Conservation (phyloP, 2,329 filamentous ascomycete species). For the Scytalidium lignicola region DNA sequence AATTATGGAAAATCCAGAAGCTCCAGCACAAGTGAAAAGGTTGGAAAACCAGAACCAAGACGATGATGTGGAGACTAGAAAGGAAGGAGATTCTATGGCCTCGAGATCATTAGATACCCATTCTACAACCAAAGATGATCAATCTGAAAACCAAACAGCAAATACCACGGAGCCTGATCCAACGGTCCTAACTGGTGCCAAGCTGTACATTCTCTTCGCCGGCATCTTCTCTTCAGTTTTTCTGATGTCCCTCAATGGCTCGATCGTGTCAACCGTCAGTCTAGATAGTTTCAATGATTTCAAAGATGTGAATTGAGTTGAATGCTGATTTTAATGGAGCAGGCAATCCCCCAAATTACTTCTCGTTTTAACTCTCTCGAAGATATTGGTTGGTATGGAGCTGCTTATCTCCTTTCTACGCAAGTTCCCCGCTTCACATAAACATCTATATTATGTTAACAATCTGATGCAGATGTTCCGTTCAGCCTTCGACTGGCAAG, state of each 20-base stretch:
- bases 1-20: background rate
- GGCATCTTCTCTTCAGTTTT: background rate
- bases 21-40: background rate
- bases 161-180: background rate
- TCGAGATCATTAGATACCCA: no score
- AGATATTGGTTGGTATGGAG: slow-evolving; percentile 33
- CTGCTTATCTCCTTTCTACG: slow-evolving; percentile 25
- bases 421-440: background rate
- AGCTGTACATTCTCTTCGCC: background rate
- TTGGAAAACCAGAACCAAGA: background rate
- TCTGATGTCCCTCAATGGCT: background rate
- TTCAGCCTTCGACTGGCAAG: slow-evolving; percentile 14
- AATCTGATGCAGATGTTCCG: slow-evolving; percentile 5
- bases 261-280: background rate
- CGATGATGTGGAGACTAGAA: background rate
- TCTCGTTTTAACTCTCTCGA: slow-evolving; percentile 29
- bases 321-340: background rate
- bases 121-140: background rate
- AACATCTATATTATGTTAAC: background rate
- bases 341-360: slow-evolving; percentile 33
- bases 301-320: background rate
- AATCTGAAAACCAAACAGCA: background rate
- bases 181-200: background rate
- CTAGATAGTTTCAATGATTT: background rate
- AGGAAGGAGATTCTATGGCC: background rate